These are phyloP conservation scores for Colletotrichum incanum DNA, from an alignment of 2,329 filamentous ascomycete genomes.

Conservation along the genomic window DNA sequence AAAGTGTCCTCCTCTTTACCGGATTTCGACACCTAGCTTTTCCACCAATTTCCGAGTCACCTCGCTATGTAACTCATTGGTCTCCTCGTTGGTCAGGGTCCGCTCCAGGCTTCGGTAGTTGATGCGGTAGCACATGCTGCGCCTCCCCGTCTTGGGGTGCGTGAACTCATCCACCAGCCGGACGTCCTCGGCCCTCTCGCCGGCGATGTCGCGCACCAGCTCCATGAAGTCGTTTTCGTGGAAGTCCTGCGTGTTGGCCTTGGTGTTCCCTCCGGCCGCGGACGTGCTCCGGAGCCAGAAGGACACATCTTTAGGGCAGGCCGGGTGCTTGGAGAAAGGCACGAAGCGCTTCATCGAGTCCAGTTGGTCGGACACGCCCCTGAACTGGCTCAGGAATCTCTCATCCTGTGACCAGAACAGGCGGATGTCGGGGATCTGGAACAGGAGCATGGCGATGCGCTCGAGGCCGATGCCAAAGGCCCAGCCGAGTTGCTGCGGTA, in stretches of 20 bases:
- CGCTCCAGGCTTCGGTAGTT: conserved; percentile 94
- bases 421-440: conserved; percentile 95
- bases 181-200: conserved; percentile 91
- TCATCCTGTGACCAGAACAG: conserved; percentile 93
- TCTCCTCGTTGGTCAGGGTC: conserved; percentile 88
- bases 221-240: conserved; percentile 99
- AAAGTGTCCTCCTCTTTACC: conserved; percentile 51
- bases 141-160: conserved; percentile 86
- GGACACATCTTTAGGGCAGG: conserved; percentile 91
- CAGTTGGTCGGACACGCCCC: conserved; percentile 69
- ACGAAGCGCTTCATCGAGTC: conserved; percentile 75
- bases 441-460: conserved; percentile 96
- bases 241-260: conserved; percentile 67
- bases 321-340: conserved; percentile 92
- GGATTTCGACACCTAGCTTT: conserved; percentile 84
- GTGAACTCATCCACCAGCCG: conserved; percentile 87
- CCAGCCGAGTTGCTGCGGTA: conserved; percentile 87
- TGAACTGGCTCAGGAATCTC: conserved; percentile 91
- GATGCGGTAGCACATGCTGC: conserved; percentile 92
- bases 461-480: conserved; percentile 96
- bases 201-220: conserved; percentile 85
- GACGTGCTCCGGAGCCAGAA: conserved; percentile 83
- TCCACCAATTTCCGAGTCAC: conserved; percentile 77
- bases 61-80: conserved; percentile 80
- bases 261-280: conserved; percentile 62